A percentile compares a stretch with the other conserved stretches of the same genome.
Evolutionary conservation across 257 asterid genomes (phyloP).

Genomic region (Nicotiana sylvestris): DNA sequence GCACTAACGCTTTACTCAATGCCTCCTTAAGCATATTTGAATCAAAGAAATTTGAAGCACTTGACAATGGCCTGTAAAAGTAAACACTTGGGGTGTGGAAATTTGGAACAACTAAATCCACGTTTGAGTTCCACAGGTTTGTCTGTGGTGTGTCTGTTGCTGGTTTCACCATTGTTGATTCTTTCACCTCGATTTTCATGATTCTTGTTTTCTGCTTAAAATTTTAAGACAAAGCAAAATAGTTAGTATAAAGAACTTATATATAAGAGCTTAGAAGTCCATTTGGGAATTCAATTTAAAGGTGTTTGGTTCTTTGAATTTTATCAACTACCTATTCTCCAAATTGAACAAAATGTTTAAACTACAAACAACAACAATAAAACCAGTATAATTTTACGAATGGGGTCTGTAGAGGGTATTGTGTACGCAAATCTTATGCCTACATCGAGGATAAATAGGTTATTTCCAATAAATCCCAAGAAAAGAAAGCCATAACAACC

Average conservation of each 20-base stretch:
- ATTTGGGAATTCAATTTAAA: background rate
- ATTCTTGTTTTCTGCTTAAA: background rate
- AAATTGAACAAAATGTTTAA: background rate
- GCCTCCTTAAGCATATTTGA: constrained; percentile 23
- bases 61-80: constrained; percentile 27
- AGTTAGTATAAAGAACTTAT: background rate
- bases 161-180: constrained; percentile 50
- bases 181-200: constrained; percentile 16
- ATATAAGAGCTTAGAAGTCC: background rate
- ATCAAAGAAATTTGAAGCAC: constrained; percentile 15
- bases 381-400: no score
- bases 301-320: background rate
- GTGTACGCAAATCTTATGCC: no score
- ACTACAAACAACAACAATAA: no score
- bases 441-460: no score
- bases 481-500: no score
- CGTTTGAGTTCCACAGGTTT: constrained; percentile 32
- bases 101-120: constrained; percentile 52
- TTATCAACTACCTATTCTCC: background rate
- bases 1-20: constrained; percentile 39
- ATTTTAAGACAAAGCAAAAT: no score
- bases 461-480: no score
- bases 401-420: no score
- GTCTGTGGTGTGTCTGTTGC: constrained; percentile 44
- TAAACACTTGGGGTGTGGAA: constrained; percentile 56